Conservation (phyloP, 192 early-diverging fungal genomes). For the Podila horticola region DNA sequence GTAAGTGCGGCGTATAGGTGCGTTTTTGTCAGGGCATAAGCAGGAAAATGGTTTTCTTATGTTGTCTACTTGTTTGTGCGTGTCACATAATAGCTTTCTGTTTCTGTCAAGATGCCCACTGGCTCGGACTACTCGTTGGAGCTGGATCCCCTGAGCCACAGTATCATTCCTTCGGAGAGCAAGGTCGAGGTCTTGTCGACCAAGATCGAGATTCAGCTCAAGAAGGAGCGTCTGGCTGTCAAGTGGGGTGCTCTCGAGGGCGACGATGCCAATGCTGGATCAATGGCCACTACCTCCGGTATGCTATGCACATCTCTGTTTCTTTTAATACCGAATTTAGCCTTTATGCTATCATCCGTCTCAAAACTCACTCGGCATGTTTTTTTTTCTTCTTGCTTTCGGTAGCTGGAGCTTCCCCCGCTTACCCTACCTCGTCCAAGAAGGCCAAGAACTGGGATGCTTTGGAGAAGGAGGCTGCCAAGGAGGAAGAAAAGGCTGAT, state of each 20-base stretch:
- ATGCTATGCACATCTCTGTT: slow-evolving; percentile 4
- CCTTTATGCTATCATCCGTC: not conserved
- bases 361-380: not conserved
- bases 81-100: slow-evolving; percentile 62
- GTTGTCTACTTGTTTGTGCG: no score
- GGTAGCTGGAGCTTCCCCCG: slow-evolving; percentile 8
- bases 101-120: slow-evolving; percentile 83
- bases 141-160: slow-evolving; percentile 86
- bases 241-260: slow-evolving; percentile 89
- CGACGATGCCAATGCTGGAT: slow-evolving; percentile 54
- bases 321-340: not conserved
- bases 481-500: slow-evolving; percentile 84
- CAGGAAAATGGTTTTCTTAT: no score
- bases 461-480: slow-evolving; percentile 72
- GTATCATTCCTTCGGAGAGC: slow-evolving; percentile 75
- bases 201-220: slow-evolving; percentile 91
- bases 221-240: slow-evolving; percentile 76
- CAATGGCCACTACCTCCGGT: slow-evolving; percentile 54
- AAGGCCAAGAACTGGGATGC: slow-evolving; percentile 83
- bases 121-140: slow-evolving; percentile 89
- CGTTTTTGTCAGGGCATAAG: no score
- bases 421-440: slow-evolving; percentile 59
- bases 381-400: slow-evolving; percentile 3
- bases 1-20: no score
- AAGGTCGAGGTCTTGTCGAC: slow-evolving; percentile 85